Base-by-base conservation (phyloP, 2,329 filamentous ascomycete genomes). In the Cercospora sp. region DNA sequence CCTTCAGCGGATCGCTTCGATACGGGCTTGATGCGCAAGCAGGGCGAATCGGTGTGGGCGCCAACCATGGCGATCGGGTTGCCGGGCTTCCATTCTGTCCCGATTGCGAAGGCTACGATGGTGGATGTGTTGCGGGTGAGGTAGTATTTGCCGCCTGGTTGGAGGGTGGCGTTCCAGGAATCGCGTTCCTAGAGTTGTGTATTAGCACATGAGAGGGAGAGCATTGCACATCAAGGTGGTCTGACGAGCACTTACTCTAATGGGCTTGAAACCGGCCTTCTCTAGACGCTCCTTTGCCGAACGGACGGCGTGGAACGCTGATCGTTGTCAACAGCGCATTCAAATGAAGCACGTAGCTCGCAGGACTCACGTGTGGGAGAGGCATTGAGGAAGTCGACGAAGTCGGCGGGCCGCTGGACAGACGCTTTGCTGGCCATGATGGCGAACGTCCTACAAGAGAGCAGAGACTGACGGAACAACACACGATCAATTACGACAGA, bases 21-120 rank as follows among this genome's bases (percentile, higher is more conserved):
- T 51, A 97, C 90, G 12, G 95, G 95, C 84, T 99, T 99, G 79
- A 99, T 85, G 68, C 94, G 90, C 60, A 99, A 87, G 74, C 91
- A 94, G 5, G 93, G 93, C 10, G 94, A 97, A 81, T 99, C 95
- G 67, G 95, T 98, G 81, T 99, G 94, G 45, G 95, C 94, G 74
- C 94, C 95, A 69, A 99, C 89, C 87, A 98, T 97, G 79, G 92
- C 83, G 70, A 97, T 90, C 8, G 94, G 90, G 79, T 96, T 96
- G 55, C 94, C 94, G 2, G 94, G 89, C 81, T 90, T 90, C 94
- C 94, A 99, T 83, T 91, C 90, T 76, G 89, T 87, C 76, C 94
- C 94, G 76, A 98, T 90, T 70, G 92, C 91, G 81, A 98, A 98
- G 71, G 94, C 94, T 67, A 97, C 88, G 72, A 98, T 91, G 60